Percentiles rank a stretch among this genome's conserved stretches.
Conservation (phyloP, 2,329 filamentous ascomycete genomes). For the Magnaporthiopsis incrustans region DNA sequence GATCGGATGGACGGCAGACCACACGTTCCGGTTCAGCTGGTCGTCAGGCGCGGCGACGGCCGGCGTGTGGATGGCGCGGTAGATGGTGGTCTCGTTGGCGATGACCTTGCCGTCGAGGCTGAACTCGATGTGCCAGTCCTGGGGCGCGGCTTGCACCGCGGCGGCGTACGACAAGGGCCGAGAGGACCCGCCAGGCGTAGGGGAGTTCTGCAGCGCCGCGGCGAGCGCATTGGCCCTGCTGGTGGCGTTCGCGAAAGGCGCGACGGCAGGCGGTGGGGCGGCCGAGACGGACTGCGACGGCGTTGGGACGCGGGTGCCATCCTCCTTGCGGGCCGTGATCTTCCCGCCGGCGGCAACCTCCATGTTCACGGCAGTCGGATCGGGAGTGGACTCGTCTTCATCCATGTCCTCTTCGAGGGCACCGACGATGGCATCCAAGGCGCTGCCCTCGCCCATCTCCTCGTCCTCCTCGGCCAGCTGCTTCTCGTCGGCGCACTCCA, state of each 20-base stretch:
- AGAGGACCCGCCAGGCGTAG: constrained; percentile 45
- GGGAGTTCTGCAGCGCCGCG: constrained; percentile 32
- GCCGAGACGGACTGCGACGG: constrained; percentile 50
- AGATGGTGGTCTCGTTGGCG: constrained; percentile 88
- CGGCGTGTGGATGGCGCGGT: constrained; percentile 77
- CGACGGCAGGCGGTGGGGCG: not conserved
- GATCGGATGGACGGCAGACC: constrained; percentile 84
- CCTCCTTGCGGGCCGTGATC: constrained; percentile 84
- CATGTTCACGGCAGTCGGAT: constrained; percentile 83
- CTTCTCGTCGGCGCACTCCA: constrained; percentile 92
- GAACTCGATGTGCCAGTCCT: constrained; percentile 98
- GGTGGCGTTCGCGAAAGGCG: constrained; percentile 28
- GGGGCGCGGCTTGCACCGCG: constrained; percentile 69
- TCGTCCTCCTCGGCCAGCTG: constrained; percentile 69
- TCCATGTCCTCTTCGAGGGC: constrained; percentile 82
- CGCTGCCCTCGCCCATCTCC: constrained; percentile 55
- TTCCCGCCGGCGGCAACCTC: constrained; percentile 82
- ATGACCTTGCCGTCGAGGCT: constrained; percentile 77
- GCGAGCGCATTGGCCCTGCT: constrained; percentile 27
- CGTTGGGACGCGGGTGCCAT: constrained; percentile 79
- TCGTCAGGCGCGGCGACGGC: constrained; percentile 45
- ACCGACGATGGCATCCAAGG: constrained; percentile 81
- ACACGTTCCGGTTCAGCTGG: constrained; percentile 66
- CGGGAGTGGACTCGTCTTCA: constrained; percentile 61
- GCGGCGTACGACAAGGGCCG: constrained; percentile 76